Base-by-base conservation (phyloP, 2,329 filamentous ascomycete genomes). In the Alternaria gaisen region DNA sequence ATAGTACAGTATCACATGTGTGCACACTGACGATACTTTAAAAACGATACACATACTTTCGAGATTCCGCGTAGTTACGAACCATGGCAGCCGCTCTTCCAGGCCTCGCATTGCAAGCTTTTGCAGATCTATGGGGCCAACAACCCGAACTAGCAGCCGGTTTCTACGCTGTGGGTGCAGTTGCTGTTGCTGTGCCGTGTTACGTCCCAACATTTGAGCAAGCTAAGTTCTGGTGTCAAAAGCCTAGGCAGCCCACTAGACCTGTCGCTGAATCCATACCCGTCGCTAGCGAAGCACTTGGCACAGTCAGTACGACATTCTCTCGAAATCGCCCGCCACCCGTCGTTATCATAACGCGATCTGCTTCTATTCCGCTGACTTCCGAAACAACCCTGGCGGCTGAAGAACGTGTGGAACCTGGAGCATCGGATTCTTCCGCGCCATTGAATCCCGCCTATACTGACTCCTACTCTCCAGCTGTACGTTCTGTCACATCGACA, bases 151-250 rank as follows among this genome's bases (percentile, higher is more conserved):
- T 47, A 24, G 54, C 46, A 34, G 46, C 38, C 5, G 54, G 36
- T 16, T 11, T 51, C 12, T 56, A 56, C 16, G 54, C 54, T 20
- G 46, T 12, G n/a, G 54, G 44, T 12, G 46, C 38, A 3, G 28
- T 51, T 11, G 54, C n/a, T 43, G 54, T 22, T 8, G 14, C 28
- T 26, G 46, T 56, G 24, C 46, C 54, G 10, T 16, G 34, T 2
- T 52, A 52, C 26, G 38, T 26, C 12, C 54, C 54, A 20, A 32
- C 28, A 12, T 56, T 56, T 12, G 41, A 51, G 24, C 46, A 56
- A 32, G 46, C 46, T 20, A 56, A 51, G 41, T 20, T 44, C 10
- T 56, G 43, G 43, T 56, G 18, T 46, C 43, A 32, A 28, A 41
- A 16, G 22, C 24, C 32, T 10, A 40, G 5, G 1, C 34, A n/a